Conservation (phyloP, 768 basidiomycete genomes). For the Tulasnella sp. region DNA sequence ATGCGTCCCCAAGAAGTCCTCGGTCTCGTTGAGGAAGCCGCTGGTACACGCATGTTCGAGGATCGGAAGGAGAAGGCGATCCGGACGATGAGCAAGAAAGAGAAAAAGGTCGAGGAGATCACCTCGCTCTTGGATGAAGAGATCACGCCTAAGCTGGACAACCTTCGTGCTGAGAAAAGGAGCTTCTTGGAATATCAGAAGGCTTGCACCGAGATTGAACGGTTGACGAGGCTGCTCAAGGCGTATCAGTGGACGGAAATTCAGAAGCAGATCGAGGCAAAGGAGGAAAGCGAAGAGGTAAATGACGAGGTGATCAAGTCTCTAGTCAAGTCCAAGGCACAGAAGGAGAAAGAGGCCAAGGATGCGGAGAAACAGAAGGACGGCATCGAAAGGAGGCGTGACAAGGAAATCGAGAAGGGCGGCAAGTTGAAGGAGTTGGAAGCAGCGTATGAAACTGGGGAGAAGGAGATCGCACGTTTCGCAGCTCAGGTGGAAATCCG, state of each 20-base stretch:
- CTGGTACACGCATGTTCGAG: slow-evolving; percentile 98
- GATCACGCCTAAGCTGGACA: slow-evolving; percentile 89
- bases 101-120: slow-evolving; percentile 88
- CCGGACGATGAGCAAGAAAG: slow-evolving; percentile 94
- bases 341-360: slow-evolving; percentile 44
- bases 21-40: slow-evolving; percentile 97
- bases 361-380: slow-evolving; percentile 56
- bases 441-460: slow-evolving; percentile 64
- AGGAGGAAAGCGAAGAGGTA: slow-evolving; percentile 43
- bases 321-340: slow-evolving; percentile 35
- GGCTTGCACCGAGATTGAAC: slow-evolving; percentile 74
- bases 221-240: slow-evolving; percentile 63
- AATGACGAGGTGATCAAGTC: slow-evolving; percentile 34
- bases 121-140: slow-evolving; percentile 71
- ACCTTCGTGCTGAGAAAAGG: slow-evolving; percentile 78
- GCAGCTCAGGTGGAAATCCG: slow-evolving; percentile 80
- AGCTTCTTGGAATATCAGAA: slow-evolving; percentile 87
- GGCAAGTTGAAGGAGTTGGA: slow-evolving; percentile 84
- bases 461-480: slow-evolving; percentile 69
- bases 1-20: slow-evolving; percentile 98
- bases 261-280: slow-evolving; percentile 39
- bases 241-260: slow-evolving; percentile 82
- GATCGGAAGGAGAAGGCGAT: slow-evolving; percentile 94
- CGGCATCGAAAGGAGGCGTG: slow-evolving; percentile 61
- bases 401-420: slow-evolving; percentile 83